These are phyloP conservation scores for Castanospermum australe DNA, from an alignment of 306 rosid genomes.

Conservation along the genomic window DNA sequence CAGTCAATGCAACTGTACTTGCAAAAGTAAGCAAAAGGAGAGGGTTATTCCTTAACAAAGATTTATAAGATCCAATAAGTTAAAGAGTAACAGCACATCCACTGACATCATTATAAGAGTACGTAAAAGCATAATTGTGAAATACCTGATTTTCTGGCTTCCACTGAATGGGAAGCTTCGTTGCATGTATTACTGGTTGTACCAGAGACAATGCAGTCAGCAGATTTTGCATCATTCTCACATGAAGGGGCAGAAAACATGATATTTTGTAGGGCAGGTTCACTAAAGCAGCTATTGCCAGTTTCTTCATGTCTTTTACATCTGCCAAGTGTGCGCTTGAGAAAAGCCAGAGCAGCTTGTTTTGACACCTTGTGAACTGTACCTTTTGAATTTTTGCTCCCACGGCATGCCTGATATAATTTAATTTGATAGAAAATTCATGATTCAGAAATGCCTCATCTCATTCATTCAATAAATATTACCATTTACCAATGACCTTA, in stretches of 20 bases:
- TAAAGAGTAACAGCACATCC: background rate
- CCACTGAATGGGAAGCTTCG: slow-evolving; percentile 50
- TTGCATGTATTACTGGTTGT: slow-evolving; percentile 70
- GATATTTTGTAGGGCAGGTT: slow-evolving; percentile 60
- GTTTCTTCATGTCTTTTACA: slow-evolving; percentile 72
- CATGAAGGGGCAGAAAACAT: slow-evolving; percentile 46
- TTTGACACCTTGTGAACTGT: slow-evolving; percentile 62
- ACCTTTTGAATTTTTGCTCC: slow-evolving; percentile 64
- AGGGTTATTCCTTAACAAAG: slow-evolving; percentile 1
- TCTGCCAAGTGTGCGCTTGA: slow-evolving; percentile 75
- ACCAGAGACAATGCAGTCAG: slow-evolving; percentile 64
- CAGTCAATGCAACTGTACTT: background rate
- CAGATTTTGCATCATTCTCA: slow-evolving; percentile 52
- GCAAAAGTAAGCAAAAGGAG: slow-evolving; percentile 10
- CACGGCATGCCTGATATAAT: slow-evolving; percentile 71
- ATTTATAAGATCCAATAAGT: background rate
- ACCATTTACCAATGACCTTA: background rate
- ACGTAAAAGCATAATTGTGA: slow-evolving; percentile 7
- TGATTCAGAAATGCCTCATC: slow-evolving; percentile 19
- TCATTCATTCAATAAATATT: background rate
- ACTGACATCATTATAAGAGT: background rate
- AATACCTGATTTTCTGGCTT: slow-evolving; percentile 62
- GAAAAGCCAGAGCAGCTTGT: slow-evolving; percentile 61
- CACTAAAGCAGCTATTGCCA: slow-evolving; percentile 77
- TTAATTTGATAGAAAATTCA: background rate